Base-by-base conservation (phyloP, 2,329 filamentous ascomycete species). In the Exophiala lecanii-corni region DNA sequence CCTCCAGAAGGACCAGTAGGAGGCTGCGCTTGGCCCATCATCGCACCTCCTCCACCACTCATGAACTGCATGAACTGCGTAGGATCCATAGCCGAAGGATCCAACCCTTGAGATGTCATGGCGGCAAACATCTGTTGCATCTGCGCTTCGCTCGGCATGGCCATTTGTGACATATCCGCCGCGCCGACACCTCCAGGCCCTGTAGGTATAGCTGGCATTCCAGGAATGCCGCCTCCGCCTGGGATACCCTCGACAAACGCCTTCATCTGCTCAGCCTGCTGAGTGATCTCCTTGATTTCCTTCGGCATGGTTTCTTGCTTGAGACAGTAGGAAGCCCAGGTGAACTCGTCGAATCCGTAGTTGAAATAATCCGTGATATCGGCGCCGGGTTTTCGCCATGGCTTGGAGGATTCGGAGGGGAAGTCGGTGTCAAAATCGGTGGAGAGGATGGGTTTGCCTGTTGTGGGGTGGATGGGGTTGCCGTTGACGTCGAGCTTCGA, bases 331-430 rank as follows among this genome's bases (percentile, higher is more conserved):
- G 89, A 78, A 4, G 89, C 86, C 92, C 92, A 98, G 1, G 89
- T 78, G 62, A 74, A 71, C 67, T 82, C 78, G 66, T 82, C 79
- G 66, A 82, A 82, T 65, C 82, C 78, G 67, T 82, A 83, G 69
- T 80, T 83, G 58, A 82, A 72, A 69, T 82, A 80, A 73, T 98
- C 92, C 47, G 86, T 92, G 41, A 95, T 80, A 59, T 98, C 92
- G 9, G 91, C 89, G 35, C 92, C 92, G 0, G 92, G 92, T 53
- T 89, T 83, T 33, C 92, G 82, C 92, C 92, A 98, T 13, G 91
- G 89, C 64, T 96, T 97, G 51, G 89, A 86, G 50, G 77, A 71
- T 57, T 89, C 87, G 41, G 73, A 53, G 5, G 86, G 82, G 26
- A 80, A 75, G 15, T 89, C 77, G 57, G 84, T 71, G 58, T 89